Evolutionary conservation across 805 yeast genomes (phyloP).

Genomic region (Kockiozyma suomiensis): DNA sequence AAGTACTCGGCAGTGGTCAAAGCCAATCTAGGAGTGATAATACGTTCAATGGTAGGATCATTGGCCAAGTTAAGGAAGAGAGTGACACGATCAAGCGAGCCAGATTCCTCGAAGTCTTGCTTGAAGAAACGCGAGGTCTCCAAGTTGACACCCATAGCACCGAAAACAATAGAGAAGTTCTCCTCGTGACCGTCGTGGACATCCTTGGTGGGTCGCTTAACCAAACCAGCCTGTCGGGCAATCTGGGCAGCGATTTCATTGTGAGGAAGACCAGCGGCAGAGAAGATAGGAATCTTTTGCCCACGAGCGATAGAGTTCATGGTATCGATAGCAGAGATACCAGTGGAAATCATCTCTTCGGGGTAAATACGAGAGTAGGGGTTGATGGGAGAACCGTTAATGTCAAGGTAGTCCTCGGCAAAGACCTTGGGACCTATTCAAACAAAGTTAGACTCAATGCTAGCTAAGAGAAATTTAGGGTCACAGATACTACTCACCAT

Average conservation of each 20-base stretch:
- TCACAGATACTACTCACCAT: slow-evolving; percentile 40
- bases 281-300: slow-evolving; percentile 97
- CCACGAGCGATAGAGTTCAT: slow-evolving; percentile 99
- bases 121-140: slow-evolving; percentile 98
- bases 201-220: slow-evolving; percentile 94
- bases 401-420: slow-evolving; percentile 98
- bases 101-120: slow-evolving; percentile 99
- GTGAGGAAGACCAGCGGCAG: slow-evolving; percentile 99
- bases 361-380: slow-evolving; percentile 99
- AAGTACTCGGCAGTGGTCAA: slow-evolving; percentile 97
- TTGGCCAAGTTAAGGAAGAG: slow-evolving; percentile 96
- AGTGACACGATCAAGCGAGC: slow-evolving; percentile 96
- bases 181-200: slow-evolving; percentile 99
- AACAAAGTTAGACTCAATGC: neutral
- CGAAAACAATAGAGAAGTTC: slow-evolving; percentile 97
- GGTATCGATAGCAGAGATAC: slow-evolving; percentile 97
- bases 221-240: slow-evolving; percentile 99
- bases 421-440: slow-evolving; percentile 90
- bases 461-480: neutral
- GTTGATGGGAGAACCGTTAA: slow-evolving; percentile 98
- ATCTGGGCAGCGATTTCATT: slow-evolving; percentile 99
- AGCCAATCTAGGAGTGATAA: slow-evolving; percentile 98
- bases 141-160: slow-evolving; percentile 99
- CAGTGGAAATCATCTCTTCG: slow-evolving; percentile 99
- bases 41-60: slow-evolving; percentile 99